Conservation (phyloP, 2,329 filamentous ascomycete species). For the Penicillium sp. region DNA sequence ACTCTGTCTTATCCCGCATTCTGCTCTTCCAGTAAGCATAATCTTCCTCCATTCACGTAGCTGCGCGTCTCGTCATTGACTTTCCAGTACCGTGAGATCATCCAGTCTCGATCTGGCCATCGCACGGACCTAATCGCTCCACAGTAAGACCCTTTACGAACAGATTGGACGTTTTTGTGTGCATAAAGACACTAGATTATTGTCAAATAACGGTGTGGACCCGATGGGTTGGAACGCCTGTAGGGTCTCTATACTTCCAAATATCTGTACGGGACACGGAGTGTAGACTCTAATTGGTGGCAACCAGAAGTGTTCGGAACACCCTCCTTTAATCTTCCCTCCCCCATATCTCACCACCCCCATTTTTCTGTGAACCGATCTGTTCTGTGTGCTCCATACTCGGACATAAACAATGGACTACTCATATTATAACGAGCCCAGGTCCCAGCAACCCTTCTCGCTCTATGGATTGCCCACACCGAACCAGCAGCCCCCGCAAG, state of each 20-base stretch:
- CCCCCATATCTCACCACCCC: not conserved
- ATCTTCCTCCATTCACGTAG: not conserved
- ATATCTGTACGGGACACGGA: not conserved
- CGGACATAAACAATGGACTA: slow-evolving; percentile 54
- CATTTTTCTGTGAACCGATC: not conserved
- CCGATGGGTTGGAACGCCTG: too few relatives aligned
- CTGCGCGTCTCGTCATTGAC: not conserved
- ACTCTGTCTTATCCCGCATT: slow-evolving; percentile 6
- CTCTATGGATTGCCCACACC: slow-evolving; percentile 51
- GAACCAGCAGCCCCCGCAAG: slow-evolving; percentile 41
- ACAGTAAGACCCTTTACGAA: not conserved
- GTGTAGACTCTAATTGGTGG: not conserved
- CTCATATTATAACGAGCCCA: slow-evolving; percentile 50
- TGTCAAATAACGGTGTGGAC: too few relatives aligned
- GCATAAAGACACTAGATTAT: too few relatives aligned
- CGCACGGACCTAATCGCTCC: slow-evolving; percentile 7
- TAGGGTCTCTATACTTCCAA: too few relatives aligned
- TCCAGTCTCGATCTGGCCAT: slow-evolving; percentile 16
- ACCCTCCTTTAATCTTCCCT: not conserved
- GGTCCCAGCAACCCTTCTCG: slow-evolving; percentile 48
- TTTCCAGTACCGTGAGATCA: slow-evolving; percentile 18
- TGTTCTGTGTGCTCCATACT: not conserved
- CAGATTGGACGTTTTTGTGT: not conserved
- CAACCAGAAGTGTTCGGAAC: not conserved
- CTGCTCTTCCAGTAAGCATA: not conserved